phyloP scores from a whole-genome alignment of 352 stramenopile genomes.

The Phytophthora sp. region DNA sequence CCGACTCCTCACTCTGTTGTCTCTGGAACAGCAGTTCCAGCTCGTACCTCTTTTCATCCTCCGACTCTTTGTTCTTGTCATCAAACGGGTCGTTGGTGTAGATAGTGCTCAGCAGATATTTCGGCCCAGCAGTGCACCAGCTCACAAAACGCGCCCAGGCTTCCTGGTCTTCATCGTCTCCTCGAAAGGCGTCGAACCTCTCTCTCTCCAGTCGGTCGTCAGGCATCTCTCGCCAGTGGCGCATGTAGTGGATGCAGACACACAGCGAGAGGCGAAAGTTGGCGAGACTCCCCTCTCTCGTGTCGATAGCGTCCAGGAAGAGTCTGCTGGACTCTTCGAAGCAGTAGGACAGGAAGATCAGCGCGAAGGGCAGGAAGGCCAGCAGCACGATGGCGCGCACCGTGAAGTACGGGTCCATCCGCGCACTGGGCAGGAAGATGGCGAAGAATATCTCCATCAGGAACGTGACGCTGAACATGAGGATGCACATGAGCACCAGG shows the following conservation, averaged over 20 bases:
- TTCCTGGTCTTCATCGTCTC: constrained; percentile 64
- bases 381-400: constrained; percentile 75
- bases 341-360: constrained; percentile 88
- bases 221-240: constrained; percentile 81
- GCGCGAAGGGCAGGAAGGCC: constrained; percentile 69
- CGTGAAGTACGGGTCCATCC: constrained; percentile 73
- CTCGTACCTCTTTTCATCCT: constrained; percentile 71
- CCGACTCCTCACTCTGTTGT: constrained; percentile 46
- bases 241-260: constrained; percentile 87
- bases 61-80: constrained; percentile 75
- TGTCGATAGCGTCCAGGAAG: constrained; percentile 88
- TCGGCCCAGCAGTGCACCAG: constrained; percentile 41
- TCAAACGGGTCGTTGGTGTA: constrained; percentile 74
- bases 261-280: constrained; percentile 87
- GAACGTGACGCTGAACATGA: constrained; percentile 91
- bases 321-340: constrained; percentile 86
- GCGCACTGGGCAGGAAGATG: constrained; percentile 86
- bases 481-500: constrained; percentile 89
- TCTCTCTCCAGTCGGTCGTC: constrained; percentile 73
- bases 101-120: constrained; percentile 51
- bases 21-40: constrained; percentile 67
- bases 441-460: constrained; percentile 92
- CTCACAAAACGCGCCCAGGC: constrained; percentile 61
- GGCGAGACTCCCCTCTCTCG: constrained; percentile 77
- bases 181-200: constrained; percentile 51